Conservation (phyloP, 2,329 filamentous ascomycete species). For the Cucurbitaria berberidis region DNA sequence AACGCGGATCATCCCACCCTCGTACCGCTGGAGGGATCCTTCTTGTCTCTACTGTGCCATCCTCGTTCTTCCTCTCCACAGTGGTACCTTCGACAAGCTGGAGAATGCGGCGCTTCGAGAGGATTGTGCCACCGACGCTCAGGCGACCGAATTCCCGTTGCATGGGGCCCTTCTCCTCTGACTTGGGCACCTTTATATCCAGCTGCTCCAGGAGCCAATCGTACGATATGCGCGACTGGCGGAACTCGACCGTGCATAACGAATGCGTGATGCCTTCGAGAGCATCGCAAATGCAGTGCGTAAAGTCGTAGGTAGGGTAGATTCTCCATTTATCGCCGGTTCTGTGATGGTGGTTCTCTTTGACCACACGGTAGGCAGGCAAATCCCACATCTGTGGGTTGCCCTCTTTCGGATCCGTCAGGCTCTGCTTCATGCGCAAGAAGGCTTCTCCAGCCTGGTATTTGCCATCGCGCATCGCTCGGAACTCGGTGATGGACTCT, state of each 20-base stretch:
- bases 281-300: conserved; percentile 88
- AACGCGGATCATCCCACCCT: conserved; percentile 88
- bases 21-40: conserved; percentile 66
- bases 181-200: conserved; percentile 74
- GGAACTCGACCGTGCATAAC: conserved; percentile 91
- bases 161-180: conserved; percentile 69
- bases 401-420: conserved; percentile 65
- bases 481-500: conserved; percentile 80
- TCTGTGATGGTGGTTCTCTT: conserved; percentile 74
- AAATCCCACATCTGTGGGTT: conserved; percentile 98
- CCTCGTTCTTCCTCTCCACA: conserved; percentile 52
- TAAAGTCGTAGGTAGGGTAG: conserved; percentile 94
- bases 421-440: conserved; percentile 90
- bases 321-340: conserved; percentile 88
- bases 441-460: conserved; percentile 85
- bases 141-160: conserved; percentile 82
- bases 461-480: conserved; percentile 88
- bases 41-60: conserved; percentile 48
- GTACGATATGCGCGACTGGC: conserved; percentile 82
- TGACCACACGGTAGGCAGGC: conserved; percentile 84
- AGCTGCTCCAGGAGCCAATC: conserved; percentile 86
- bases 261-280: conserved; percentile 92
- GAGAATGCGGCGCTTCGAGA: conserved; percentile 84
- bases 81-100: conserved; percentile 74
- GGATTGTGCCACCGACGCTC: conserved; percentile 81